Evolutionary conservation across 345 rosid species (phyloP).

Genomic region (Durio zibethinus): DNA sequence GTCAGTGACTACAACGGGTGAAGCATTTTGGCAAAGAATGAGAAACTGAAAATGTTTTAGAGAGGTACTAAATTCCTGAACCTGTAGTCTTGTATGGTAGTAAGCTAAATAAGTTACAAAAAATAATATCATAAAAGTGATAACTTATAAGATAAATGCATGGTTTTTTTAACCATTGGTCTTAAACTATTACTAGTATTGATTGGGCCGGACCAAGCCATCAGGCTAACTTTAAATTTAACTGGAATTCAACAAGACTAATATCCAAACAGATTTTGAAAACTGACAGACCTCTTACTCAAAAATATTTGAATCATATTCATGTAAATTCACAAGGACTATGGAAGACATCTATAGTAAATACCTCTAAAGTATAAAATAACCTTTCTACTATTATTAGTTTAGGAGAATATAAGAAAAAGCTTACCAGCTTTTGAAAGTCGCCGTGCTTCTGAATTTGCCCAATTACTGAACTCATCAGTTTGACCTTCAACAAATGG

Average conservation of each 20-base stretch:
- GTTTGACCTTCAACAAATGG: conserved; percentile 65
- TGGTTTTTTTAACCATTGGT: neutral
- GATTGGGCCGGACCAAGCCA: neutral
- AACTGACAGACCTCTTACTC: neutral
- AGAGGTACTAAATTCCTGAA: neutral
- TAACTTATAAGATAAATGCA: neutral
- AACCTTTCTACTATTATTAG: neutral
- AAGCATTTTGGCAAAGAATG: neutral
- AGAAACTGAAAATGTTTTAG: neutral
- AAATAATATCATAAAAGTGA: neutral
- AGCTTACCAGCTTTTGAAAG: conserved; percentile 74
- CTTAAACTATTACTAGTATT: neutral
- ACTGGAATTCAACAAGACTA: neutral
- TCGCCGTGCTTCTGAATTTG: conserved; percentile 63
- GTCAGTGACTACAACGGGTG: neutral
- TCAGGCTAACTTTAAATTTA: neutral
- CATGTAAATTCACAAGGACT: neutral
- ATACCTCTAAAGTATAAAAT: neutral
- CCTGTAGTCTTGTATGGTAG: neutral
- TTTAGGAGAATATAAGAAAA: neutral
- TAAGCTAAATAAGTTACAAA: neutral
- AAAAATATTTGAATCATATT: neutral
- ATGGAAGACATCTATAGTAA: neutral
- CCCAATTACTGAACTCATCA: conserved; percentile 69
- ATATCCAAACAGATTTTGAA: neutral